phyloP scores from a whole-genome alignment of 2,329 filamentous ascomycete genomes.

The Tolypocladium paradoxum region DNA sequence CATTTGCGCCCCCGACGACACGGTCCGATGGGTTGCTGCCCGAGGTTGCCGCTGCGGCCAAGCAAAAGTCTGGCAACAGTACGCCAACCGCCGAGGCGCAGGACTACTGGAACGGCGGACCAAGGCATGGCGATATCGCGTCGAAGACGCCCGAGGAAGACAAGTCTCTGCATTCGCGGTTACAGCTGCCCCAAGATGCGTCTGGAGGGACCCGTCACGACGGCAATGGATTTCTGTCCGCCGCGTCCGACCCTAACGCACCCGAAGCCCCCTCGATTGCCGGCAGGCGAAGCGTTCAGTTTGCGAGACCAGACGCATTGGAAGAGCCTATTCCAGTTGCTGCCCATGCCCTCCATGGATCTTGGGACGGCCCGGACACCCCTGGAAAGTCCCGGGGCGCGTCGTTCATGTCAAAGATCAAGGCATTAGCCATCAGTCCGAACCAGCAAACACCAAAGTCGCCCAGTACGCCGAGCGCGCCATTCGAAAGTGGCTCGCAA shows the following conservation, averaged over 20 bases:
- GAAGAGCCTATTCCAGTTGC: slow-evolving; percentile 30
- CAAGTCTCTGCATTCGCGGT: not conserved
- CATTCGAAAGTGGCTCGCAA: slow-evolving; percentile 23
- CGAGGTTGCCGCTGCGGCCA: not conserved
- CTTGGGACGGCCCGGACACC: slow-evolving; percentile 55
- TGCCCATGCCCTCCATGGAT: slow-evolving; percentile 50
- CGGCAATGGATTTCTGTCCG: not conserved
- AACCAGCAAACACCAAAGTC: slow-evolving; percentile 35
- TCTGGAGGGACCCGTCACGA: not conserved
- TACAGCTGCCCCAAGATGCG: not conserved
- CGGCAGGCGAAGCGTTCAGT: slow-evolving; percentile 58
- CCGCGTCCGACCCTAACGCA: not conserved
- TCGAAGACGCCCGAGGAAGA: not conserved
- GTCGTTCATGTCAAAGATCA: slow-evolving; percentile 69
- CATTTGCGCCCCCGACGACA: slow-evolving; percentile 2
- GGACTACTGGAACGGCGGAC: slow-evolving; percentile 10
- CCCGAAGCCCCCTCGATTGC: not conserved
- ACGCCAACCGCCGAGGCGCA: not conserved
- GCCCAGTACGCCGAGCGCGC: slow-evolving; percentile 16
- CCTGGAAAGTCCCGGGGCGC: slow-evolving; percentile 46
- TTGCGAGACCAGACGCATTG: slow-evolving; percentile 45
- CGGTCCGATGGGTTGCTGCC: slow-evolving; percentile 4
- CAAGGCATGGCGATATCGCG: slow-evolving; percentile 5
- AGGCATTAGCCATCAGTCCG: slow-evolving; percentile 54
- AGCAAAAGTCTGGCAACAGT: not conserved